These are phyloP conservation scores for Loxodes magnus DNA, from an alignment of 73 alveolate genomes.

Conservation along the genomic window DNA sequence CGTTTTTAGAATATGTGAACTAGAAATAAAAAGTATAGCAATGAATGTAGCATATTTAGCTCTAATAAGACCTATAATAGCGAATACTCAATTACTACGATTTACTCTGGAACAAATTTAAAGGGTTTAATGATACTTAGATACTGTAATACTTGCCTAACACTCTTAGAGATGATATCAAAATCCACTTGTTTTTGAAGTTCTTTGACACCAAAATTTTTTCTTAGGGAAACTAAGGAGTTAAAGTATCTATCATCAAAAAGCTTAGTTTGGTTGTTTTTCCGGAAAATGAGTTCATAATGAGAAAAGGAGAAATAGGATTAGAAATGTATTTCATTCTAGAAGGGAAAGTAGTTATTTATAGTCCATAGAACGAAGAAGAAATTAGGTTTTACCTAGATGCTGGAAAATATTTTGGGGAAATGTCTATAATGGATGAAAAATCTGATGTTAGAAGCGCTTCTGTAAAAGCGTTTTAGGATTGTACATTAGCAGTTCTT, in stretches of 20 bases:
- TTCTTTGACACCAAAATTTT: constrained; percentile 26
- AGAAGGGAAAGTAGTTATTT: constrained; percentile 42
- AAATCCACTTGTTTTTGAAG: constrained; percentile 12
- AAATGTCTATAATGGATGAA: too few species aligned
- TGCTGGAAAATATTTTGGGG: too few species aligned
- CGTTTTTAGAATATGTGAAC: constrained; percentile 26
- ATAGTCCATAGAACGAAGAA: too few species aligned
- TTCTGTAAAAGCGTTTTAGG: too few species aligned
- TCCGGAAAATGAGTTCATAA: constrained; percentile 31
- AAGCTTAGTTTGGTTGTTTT: constrained; percentile 17
- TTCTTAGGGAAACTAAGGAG: constrained; percentile 34
- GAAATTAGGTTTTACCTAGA: too few species aligned
- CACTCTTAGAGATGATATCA: constrained; percentile 15
- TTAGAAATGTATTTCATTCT: constrained; percentile 38
- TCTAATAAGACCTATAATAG: constrained; percentile 9
- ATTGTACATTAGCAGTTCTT: too few species aligned
- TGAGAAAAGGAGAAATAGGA: constrained; percentile 42
- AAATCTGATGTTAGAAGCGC: too few species aligned
- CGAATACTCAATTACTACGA: constrained; percentile 25
- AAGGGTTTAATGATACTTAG: constrained; percentile 33
- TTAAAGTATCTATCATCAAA: constrained; percentile 15
- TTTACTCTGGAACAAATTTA: constrained; percentile 27
- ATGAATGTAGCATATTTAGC: constrained; percentile 21
- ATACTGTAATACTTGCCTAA: constrained; percentile 34
- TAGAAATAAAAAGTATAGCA: not conserved